phyloP scores from a whole-genome alignment of 2,329 filamentous ascomycete genomes.

The Botrytis fabae region DNA sequence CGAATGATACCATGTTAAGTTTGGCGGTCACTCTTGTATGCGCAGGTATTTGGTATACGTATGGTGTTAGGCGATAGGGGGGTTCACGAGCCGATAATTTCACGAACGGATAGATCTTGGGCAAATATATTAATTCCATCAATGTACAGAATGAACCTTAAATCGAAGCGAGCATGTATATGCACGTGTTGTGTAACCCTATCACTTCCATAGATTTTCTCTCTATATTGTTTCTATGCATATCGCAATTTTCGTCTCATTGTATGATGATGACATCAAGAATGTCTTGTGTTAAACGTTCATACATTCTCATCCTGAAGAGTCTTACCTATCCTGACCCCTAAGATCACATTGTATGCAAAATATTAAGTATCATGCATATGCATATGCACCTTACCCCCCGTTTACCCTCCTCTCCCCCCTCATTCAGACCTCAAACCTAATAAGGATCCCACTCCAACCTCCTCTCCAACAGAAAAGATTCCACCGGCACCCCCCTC shows the following conservation, averaged over 20 bases:
- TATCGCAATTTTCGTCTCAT: not conserved
- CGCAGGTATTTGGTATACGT: not conserved
- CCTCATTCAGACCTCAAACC: not conserved
- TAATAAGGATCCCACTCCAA: slow-evolving; percentile 23
- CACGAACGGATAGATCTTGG: not conserved
- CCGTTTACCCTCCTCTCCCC: not conserved
- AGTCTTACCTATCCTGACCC: not conserved
- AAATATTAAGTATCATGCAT: not conserved
- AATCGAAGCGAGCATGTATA: not conserved
- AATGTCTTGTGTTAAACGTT: not conserved
- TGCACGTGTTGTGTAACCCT: not conserved
- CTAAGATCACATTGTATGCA: not conserved
- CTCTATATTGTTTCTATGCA: not conserved
- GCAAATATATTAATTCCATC: not conserved
- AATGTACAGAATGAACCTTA: not conserved
- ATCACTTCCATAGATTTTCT: not conserved
- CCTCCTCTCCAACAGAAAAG: slow-evolving; percentile 22
- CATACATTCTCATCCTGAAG: not conserved
- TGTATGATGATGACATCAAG: not conserved
- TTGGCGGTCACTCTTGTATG: not conserved
- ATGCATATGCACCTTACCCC: not conserved
- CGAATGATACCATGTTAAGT: not conserved
- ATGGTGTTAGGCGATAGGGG: not conserved
- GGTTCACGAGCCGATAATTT: not conserved
- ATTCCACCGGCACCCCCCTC: slow-evolving; percentile 17